Conservation (phyloP, 768 basidiomycete genomes). For the Lactarius tabidus region DNA sequence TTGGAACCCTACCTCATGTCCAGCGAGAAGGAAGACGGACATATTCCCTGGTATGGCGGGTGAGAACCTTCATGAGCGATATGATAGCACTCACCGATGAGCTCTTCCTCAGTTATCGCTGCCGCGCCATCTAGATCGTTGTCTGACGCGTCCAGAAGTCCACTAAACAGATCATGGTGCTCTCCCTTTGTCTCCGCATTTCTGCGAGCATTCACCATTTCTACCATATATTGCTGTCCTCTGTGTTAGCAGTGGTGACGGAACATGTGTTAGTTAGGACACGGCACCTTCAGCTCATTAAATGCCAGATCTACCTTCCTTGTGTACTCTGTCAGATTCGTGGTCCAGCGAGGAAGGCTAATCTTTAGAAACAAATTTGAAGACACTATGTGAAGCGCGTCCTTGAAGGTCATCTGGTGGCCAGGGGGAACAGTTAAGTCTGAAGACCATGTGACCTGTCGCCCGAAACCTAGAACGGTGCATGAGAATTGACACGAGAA, state of each 20-base stretch:
- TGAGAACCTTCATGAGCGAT: not conserved
- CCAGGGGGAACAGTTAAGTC: constrained; percentile 39
- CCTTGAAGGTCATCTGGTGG: constrained; percentile 47
- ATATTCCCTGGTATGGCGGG: constrained; percentile 24
- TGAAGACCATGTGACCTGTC: constrained; percentile 46
- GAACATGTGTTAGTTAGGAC: not conserved
- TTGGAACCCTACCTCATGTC: constrained; percentile 31
- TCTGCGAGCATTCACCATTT: constrained; percentile 28
- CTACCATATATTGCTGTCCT: constrained; percentile 30
- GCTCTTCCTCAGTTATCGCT: constrained; percentile 27
- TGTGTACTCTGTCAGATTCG: constrained; percentile 35
- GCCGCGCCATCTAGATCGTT: constrained; percentile 17
- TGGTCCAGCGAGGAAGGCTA: constrained; percentile 39
- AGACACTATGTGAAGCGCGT: constrained; percentile 44
- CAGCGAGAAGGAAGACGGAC: constrained; percentile 36
- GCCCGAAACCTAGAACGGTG: constrained; percentile 41
- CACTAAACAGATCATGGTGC: constrained; percentile 30
- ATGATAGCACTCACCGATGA: constrained; percentile 18
- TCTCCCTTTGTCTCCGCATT: constrained; percentile 23
- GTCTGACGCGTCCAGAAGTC: constrained; percentile 26
- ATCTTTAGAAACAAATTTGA: constrained; percentile 38
- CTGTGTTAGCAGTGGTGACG: not conserved
- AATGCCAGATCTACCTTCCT: constrained; percentile 37
- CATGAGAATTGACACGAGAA: not conserved
- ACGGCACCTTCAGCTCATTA: constrained; percentile 40